Evolutionary conservation across 2,329 filamentous ascomycete genomes (phyloP).

Genomic region (Byssochlamys sp.): DNA sequence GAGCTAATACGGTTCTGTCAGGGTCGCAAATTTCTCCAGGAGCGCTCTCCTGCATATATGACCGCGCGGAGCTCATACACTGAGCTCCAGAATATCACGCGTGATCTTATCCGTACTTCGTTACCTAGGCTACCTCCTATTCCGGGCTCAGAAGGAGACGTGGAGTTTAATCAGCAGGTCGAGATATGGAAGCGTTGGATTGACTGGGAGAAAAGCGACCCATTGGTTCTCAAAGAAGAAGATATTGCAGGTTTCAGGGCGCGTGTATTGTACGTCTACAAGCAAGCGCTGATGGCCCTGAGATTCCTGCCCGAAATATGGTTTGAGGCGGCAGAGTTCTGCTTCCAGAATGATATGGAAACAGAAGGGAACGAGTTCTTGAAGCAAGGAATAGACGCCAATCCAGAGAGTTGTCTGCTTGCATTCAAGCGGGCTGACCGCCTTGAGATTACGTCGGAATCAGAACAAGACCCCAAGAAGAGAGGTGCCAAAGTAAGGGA

Average conservation of each 20-base stretch:
- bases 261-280: constrained; percentile 81
- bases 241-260: constrained; percentile 65
- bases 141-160: constrained; percentile 74
- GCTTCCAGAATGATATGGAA: constrained; percentile 64
- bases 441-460: constrained; percentile 66
- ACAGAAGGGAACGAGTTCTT: constrained; percentile 70
- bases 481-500: constrained; percentile 66
- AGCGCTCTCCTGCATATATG: constrained; percentile 89
- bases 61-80: constrained; percentile 85
- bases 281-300: constrained; percentile 83
- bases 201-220: constrained; percentile 87
- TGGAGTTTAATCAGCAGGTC: constrained; percentile 74
- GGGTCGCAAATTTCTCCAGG: constrained; percentile 90
- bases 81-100: constrained; percentile 78
- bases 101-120: constrained; percentile 64
- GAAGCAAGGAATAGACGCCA: constrained; percentile 71
- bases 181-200: constrained; percentile 91
- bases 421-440: constrained; percentile 83
- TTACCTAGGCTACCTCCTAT: constrained; percentile 73
- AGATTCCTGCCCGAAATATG: constrained; percentile 93
- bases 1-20: constrained; percentile 26
- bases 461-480: constrained; percentile 58
- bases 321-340: constrained; percentile 91
- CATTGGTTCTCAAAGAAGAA: constrained; percentile 73
- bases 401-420: constrained; percentile 84